Base-by-base conservation (phyloP, 495 filamentous ascomycete species). In the Patellaria atrata region DNA sequence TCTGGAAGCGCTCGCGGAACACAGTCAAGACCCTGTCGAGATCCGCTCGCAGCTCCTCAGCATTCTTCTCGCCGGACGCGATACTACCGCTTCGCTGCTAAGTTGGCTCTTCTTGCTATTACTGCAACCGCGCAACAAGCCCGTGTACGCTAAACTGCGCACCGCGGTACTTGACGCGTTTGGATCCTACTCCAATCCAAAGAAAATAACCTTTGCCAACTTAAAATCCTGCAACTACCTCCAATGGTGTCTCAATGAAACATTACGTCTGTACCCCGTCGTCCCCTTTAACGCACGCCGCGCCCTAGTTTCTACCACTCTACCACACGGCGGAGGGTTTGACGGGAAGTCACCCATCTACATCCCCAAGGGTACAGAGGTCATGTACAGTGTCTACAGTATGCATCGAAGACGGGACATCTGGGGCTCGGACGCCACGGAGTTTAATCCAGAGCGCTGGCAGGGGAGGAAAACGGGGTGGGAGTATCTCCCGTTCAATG, bases 11-110 rank as follows among this genome's bases (percentile, higher is more conserved):
- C 67, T 92, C 0, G 78, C 79, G 15, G 60, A 65, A 29, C 81
- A 79, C 52, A 87, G 80, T 0, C 67, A 70, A 18, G 81, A 93
- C 49, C 70, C 71, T 5, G 65, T 65, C 20, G 66, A 79, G 20
- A 62, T 94, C 6, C 76, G 77, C 20, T 76, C 85, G 51, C 82
- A 94, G 51, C 62, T 91, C 6, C 65, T 87, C 21, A 74, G 75
- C 41, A 73, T 94, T 22, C 67, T 92, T 17, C 70, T 94, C 26
- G 61, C 61, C 6, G 62, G 61, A 25, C 54, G 61, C 20, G 55
- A 58, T 27, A 58, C 55, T 1, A 58, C 55, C 1, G 53, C 55
- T 18, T 48, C 45, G 2, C 47, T 58, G 1, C 53, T 58, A 16
- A 45, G 39, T 28, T 56, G 47, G 48, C 19, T 41, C 25, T 46